Evolutionary conservation across 345 rosid genomes (phyloP).

Genomic region (Sisymbrium irio): DNA sequence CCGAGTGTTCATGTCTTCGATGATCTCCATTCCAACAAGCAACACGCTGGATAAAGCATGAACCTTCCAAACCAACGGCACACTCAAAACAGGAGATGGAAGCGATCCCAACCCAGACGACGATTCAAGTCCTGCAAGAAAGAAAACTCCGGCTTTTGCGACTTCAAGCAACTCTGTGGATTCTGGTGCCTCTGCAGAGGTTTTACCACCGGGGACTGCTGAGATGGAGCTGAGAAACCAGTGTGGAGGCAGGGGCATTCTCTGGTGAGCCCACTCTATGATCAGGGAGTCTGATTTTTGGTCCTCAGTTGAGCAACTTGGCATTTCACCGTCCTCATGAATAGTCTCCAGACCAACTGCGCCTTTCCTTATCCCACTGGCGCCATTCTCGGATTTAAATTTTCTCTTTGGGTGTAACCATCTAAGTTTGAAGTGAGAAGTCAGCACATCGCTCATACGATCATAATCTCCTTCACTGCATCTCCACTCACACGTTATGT

Average conservation of each 20-base stretch:
- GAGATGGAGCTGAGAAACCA: conserved; percentile 93
- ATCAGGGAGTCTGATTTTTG: conserved; percentile 31
- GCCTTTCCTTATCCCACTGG: conserved; percentile 34
- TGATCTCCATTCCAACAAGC: conserved; percentile 68
- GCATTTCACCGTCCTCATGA: conserved; percentile 60
- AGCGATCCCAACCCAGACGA: conserved; percentile 41
- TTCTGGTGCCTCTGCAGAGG: conserved; percentile 35
- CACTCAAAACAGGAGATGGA: conserved; percentile 49
- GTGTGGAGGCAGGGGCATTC: conserved; percentile 77
- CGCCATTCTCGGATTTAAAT: conserved; percentile 37
- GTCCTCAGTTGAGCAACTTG: conserved; percentile 41
- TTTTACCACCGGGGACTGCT: conserved; percentile 40
- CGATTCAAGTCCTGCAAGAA: conserved; percentile 77
- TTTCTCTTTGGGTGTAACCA: conserved; percentile 68
- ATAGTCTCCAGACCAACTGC: conserved; percentile 58
- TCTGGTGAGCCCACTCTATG: conserved; percentile 81
- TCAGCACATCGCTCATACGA: conserved; percentile 46
- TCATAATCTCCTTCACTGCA: conserved; percentile 50
- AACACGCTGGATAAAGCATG: conserved; percentile 73
- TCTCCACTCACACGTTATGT: conserved; percentile 42
- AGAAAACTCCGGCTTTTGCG: conserved; percentile 75
- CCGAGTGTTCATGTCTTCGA: conserved; percentile 67
- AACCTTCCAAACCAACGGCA: conserved; percentile 78
- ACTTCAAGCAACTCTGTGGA: conserved; percentile 45
- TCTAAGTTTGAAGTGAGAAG: conserved; percentile 65